Conservation (phyloP, 78 protist genomes). For the Dictyostelium purpureum region DNA sequence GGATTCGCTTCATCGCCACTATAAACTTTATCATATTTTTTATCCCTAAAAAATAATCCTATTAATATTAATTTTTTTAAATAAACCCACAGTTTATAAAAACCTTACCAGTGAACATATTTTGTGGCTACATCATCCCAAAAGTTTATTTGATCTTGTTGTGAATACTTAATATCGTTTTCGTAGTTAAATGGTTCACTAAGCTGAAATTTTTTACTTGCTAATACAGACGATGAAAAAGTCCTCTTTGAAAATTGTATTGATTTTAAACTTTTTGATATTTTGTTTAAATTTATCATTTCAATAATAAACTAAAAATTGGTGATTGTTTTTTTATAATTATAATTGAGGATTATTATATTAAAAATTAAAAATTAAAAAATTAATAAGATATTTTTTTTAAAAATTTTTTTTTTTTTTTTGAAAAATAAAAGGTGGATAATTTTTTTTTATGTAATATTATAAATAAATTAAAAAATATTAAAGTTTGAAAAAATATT, state of each 20-base stretch:
- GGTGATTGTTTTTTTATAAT: not conserved
- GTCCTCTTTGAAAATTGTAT: not conserved
- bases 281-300: no score
- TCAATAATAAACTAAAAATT: no score
- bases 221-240: not conserved
- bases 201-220: not conserved
- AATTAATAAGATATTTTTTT: not conserved
- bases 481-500: no score
- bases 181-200: constrained; percentile 45
- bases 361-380: no score
- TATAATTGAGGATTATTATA: no score
- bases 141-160: not conserved
- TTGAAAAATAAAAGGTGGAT: no score
- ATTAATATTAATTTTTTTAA: not conserved
- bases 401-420: not conserved
- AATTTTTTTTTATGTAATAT: no score
- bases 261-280: no score
- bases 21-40: constrained; percentile 21
- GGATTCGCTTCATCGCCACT: not conserved
- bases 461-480: no score
- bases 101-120: constrained; percentile 19
- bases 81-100: not conserved
- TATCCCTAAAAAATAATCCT: not conserved
- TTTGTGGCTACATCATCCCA: constrained; percentile 51
- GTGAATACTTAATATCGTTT: constrained; percentile 14